These are phyloP conservation scores for Lentinula sp. DNA, from an alignment of 768 basidiomycete genomes.

Conservation along the genomic window DNA sequence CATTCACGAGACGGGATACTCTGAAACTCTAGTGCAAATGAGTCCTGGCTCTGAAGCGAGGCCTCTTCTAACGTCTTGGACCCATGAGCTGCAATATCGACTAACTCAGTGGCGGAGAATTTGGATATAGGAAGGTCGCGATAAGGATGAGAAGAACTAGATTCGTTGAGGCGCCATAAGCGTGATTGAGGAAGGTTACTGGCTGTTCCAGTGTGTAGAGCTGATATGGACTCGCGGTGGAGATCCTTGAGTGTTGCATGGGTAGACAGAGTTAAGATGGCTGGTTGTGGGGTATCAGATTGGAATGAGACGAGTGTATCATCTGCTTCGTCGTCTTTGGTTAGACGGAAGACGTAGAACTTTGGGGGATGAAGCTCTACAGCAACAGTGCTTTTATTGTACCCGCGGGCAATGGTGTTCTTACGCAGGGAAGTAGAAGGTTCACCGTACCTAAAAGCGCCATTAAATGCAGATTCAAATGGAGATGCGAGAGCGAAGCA, in stretches of 20 bases:
- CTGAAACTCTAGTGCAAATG: slow-evolving; percentile 74
- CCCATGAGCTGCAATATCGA: slow-evolving; percentile 6
- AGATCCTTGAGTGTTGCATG: slow-evolving; percentile 44
- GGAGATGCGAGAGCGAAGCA: slow-evolving; percentile 21
- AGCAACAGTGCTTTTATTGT: slow-evolving; percentile 32
- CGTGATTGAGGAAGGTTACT: slow-evolving; percentile 35
- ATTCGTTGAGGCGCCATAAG: slow-evolving; percentile 41
- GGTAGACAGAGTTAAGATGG: slow-evolving; percentile 41
- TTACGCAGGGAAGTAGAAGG: slow-evolving; percentile 53
- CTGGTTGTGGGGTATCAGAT: slow-evolving; percentile 21
- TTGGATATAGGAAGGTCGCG: slow-evolving; percentile 26
- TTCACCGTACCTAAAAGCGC: slow-evolving; percentile 60
- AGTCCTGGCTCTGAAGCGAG: slow-evolving; percentile 53
- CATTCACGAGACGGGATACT: slow-evolving; percentile 39
- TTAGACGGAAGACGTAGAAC: slow-evolving; percentile 50
- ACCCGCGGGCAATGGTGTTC: slow-evolving; percentile 57
- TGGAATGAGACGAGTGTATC: slow-evolving; percentile 10
- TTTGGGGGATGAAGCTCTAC: slow-evolving; percentile 72
- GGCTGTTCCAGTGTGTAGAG: slow-evolving; percentile 2
- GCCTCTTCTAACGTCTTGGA: slow-evolving; percentile 47
- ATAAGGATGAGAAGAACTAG: slow-evolving; percentile 26
- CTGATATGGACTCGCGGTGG: slow-evolving; percentile 13
- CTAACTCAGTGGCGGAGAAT: slow-evolving; percentile 38
- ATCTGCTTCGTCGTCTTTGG: slow-evolving; percentile 16
- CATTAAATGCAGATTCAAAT: background rate